These are phyloP conservation scores for Bertia moriformis DNA, from an alignment of 2,329 filamentous ascomycete species.

Conservation along the genomic window DNA sequence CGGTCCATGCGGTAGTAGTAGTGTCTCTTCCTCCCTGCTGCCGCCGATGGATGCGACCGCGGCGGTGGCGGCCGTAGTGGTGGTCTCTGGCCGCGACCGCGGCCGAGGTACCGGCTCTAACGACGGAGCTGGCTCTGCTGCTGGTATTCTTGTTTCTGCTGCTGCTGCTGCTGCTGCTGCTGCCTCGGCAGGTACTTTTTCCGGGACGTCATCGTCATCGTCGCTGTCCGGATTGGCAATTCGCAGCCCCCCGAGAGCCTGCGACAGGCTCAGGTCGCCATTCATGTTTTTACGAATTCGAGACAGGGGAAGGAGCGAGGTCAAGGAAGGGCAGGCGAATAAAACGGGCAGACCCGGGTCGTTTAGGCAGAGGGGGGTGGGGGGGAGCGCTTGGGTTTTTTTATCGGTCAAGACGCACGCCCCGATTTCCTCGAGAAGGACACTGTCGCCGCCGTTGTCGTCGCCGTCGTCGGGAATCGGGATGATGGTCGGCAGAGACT, in stretches of 20 bases:
- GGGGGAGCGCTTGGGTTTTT: too few species aligned
- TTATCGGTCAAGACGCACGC: too few species aligned
- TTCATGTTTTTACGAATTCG: slow-evolving; percentile 62
- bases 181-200: slow-evolving; percentile 2
- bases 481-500: too few species aligned
- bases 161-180: background rate
- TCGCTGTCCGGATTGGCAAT: slow-evolving; percentile 91
- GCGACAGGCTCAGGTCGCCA: slow-evolving; percentile 81
- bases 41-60: background rate
- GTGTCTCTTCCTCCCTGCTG: too few species aligned
- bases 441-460: too few species aligned
- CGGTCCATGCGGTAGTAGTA: too few species aligned
- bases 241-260: slow-evolving; percentile 81
- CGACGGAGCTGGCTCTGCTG: too few species aligned
- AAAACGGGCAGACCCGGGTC: background rate
- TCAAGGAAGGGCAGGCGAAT: background rate
- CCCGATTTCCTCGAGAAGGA: too few species aligned
- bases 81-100: background rate
- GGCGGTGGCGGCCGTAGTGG: background rate
- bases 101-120: background rate
- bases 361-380: background rate
- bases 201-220: slow-evolving; percentile 8
- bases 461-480: too few species aligned
- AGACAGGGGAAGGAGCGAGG: slow-evolving; percentile 1
- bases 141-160: too few species aligned